These are phyloP conservation scores for Lactarius sp. DNA, from an alignment of 768 basidiomycete genomes.

Conservation along the genomic window DNA sequence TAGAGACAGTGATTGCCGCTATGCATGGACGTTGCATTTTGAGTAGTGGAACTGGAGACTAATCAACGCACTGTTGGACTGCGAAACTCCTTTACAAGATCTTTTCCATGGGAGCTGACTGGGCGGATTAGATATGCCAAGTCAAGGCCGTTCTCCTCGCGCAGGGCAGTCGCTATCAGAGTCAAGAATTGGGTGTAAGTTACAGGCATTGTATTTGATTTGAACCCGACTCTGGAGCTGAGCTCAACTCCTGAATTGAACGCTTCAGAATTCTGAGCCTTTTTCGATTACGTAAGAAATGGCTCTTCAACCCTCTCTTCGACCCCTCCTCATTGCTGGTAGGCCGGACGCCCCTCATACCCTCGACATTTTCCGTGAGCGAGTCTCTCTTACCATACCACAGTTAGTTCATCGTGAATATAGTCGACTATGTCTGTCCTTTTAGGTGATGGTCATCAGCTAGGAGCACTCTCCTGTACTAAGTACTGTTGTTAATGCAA, in stretches of 20 bases:
- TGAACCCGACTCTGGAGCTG: not conserved
- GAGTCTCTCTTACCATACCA: not conserved
- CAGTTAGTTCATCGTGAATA: not conserved
- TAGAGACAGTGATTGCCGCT: constrained; percentile 33
- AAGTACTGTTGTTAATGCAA: not conserved
- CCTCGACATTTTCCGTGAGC: constrained; percentile 71
- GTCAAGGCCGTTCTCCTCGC: constrained; percentile 60
- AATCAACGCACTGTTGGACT: constrained; percentile 44
- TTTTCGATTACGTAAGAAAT: constrained; percentile 36
- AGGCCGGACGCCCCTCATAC: constrained; percentile 60
- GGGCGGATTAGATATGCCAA: constrained; percentile 72
- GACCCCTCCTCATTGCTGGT: constrained; percentile 61
- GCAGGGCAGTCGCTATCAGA: constrained; percentile 57
- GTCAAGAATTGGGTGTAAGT: constrained; percentile 57
- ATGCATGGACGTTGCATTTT: not conserved
- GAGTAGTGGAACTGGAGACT: not conserved
- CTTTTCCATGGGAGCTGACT: constrained; percentile 72
- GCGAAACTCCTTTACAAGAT: constrained; percentile 65
- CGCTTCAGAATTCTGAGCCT: too few relatives aligned
- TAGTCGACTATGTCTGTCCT: constrained; percentile 87
- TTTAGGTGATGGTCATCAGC: constrained; percentile 47
- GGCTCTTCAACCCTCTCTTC: constrained; percentile 75
- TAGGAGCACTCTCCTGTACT: not conserved
- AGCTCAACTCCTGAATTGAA: not conserved
- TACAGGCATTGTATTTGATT: constrained; percentile 21